phyloP scores from a whole-genome alignment of 139 green algal genomes.

The Marvania coccoides region DNA sequence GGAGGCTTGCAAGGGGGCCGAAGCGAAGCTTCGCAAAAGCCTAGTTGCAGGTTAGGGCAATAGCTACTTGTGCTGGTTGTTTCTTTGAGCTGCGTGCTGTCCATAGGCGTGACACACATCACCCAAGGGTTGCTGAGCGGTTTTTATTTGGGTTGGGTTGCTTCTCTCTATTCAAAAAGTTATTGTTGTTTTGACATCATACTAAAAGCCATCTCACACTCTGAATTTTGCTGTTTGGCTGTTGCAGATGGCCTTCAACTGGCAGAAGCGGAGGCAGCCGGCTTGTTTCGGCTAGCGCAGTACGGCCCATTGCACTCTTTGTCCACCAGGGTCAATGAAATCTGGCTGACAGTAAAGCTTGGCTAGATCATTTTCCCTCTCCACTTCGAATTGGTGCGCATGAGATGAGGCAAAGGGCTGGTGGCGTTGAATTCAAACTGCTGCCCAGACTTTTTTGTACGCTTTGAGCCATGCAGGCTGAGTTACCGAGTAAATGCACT shows the following conservation, averaged over 20 bases:
- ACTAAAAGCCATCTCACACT: background rate
- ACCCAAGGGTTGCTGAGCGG: no score
- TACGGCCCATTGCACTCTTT: constrained; percentile 56
- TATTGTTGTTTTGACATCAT: background rate
- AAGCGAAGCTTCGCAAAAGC: constrained; percentile 17
- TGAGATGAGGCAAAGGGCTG: no score
- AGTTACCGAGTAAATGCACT: no score
- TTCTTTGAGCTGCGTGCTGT: no score
- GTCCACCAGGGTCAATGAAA: constrained; percentile 44
- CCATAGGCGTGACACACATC: background rate
- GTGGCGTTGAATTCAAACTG: no score
- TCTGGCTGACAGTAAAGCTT: constrained; percentile 43
- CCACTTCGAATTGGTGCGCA: no score
- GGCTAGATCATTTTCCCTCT: no score
- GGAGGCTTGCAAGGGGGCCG: constrained; percentile 20
- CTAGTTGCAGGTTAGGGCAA: constrained; percentile 29
- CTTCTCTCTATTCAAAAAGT: background rate
- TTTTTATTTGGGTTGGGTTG: no score
- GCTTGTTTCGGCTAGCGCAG: constrained; percentile 46
- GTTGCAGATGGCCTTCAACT: constrained; percentile 38
- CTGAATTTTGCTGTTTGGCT: background rate
- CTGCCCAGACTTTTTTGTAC: no score
- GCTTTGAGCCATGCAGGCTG: no score
- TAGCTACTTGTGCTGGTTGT: no score
- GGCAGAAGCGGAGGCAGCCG: constrained; percentile 25